phyloP scores from a whole-genome alignment of 371 early-diverging fungal species.

The Chytridium lagenaria region DNA sequence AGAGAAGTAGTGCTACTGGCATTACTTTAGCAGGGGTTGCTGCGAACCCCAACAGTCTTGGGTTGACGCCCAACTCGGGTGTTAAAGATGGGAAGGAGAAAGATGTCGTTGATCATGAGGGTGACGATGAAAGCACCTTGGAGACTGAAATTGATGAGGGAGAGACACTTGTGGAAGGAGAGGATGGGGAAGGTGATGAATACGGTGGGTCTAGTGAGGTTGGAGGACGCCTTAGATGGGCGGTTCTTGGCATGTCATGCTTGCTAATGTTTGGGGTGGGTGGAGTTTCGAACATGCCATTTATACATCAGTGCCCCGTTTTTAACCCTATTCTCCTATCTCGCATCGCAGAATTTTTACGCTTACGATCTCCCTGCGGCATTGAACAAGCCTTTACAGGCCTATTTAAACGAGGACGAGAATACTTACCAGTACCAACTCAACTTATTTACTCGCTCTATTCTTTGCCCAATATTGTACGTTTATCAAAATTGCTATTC shows the following conservation, averaged over 20 bases:
- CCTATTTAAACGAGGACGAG: slow-evolving; percentile 52
- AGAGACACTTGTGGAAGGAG: neutral
- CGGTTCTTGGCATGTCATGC: slow-evolving; percentile 53
- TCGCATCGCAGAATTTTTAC: slow-evolving; percentile 60
- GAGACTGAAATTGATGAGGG: neutral
- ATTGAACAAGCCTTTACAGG: slow-evolving; percentile 59
- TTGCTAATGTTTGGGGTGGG: slow-evolving; percentile 49
- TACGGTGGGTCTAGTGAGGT: neutral
- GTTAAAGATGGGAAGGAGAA: neutral
- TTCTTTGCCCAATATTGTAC: slow-evolving; percentile 72
- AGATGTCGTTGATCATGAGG: neutral
- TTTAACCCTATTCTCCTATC: too few species aligned
- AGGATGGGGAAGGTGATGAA: neutral
- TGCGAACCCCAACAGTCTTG: neutral
- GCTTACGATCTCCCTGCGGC: slow-evolving; percentile 74
- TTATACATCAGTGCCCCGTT: too few species aligned
- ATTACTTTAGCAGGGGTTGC: neutral
- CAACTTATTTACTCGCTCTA: slow-evolving; percentile 67
- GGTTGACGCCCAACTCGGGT: neutral
- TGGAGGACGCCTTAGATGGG: slow-evolving; percentile 34
- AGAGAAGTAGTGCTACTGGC: neutral
- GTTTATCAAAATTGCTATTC: too few species aligned
- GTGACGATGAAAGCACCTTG: neutral
- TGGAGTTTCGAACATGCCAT: too few species aligned
- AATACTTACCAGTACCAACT: slow-evolving; percentile 61